Base-by-base conservation (phyloP, 805 yeast genomes). In the Starmerella ratchasimensis region DNA sequence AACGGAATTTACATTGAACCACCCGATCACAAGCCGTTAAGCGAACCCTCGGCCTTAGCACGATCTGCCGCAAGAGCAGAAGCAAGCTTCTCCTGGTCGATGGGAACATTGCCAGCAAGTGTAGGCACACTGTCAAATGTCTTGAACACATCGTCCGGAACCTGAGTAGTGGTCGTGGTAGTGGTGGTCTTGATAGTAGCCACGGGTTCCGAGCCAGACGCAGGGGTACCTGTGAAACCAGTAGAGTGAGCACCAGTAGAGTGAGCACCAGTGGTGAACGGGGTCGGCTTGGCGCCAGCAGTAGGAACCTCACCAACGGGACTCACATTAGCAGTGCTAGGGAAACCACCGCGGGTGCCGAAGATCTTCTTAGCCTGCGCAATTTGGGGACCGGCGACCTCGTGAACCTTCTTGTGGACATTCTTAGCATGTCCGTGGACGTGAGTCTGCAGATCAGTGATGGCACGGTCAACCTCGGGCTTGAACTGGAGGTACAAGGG, bases 401-500 rank as follows among this genome's bases (percentile, higher is more conserved):
- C 52, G 41, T 50, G 38, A 18, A 49, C 50, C 46, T 51, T 50
- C 28, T 38, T 41, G 41, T 45, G 44, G 28, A 38, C 54, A 20
- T 40, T 29, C 36, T 42, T 36, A 37, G 44, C 41, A 38, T 55
- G 52, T 28, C 33, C 42, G 39, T 48, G 48, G 30, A 50, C 49
- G 35, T 53, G 49, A 32, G 39, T 45, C 39, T 42, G 48, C 25
- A 43, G 50, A 23, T 39, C 27, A 27, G 41, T 50, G 19, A 57
- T 33, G 27, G 46, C 46, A 28, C 70, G 71, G 61, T 80, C 84
- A 54, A 86, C 79, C 65, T 80, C 77, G 54, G 68, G 68, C 68
- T 82, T 76, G 71, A 80, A 74, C 49, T 68, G 68, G 51, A 71
- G 62, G 67, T 86, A 88, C 45, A 78, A 53, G 21, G 69, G 71